Evolutionary conservation across 2,329 filamentous ascomycete genomes (phyloP).

Genomic region (Colletotrichum sp.): DNA sequence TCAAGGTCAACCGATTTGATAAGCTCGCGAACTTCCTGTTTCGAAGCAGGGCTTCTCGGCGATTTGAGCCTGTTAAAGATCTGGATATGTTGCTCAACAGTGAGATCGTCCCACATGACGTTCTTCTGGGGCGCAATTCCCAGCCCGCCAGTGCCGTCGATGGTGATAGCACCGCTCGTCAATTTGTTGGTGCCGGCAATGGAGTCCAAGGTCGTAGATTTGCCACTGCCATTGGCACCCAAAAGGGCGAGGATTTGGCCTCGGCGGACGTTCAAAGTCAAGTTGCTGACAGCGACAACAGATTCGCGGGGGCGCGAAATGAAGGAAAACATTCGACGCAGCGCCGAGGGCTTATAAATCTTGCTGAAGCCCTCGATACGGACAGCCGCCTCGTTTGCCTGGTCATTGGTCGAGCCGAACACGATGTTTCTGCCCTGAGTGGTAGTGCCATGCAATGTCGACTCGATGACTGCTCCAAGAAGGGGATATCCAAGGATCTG

Average conservation of each 20-base stretch:
- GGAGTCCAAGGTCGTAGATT: conserved; percentile 86
- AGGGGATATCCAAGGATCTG: conserved; percentile 82
- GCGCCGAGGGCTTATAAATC: conserved; percentile 70
- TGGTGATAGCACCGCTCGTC: conserved; percentile 75
- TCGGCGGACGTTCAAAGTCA: conserved; percentile 72
- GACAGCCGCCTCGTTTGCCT: conserved; percentile 59
- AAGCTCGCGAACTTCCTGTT: conserved; percentile 64
- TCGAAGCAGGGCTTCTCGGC: conserved; percentile 56
- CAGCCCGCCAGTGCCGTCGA: conserved; percentile 79
- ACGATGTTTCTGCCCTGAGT: conserved; percentile 63
- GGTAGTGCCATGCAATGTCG: conserved; percentile 75
- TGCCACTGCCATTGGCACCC: conserved; percentile 89
- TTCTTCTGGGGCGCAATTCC: conserved; percentile 94
- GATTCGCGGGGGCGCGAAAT: conserved; percentile 58
- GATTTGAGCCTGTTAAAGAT: conserved; percentile 87
- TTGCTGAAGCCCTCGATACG: conserved; percentile 78
- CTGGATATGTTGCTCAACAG: conserved; percentile 80
- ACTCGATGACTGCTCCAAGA: conserved; percentile 76
- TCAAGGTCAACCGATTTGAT: conserved; percentile 75
- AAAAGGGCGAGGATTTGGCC: conserved; percentile 87
- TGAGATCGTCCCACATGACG: conserved; percentile 89
- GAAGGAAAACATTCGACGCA: conserved; percentile 57
- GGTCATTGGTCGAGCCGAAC: conserved; percentile 27
- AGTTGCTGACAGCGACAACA: conserved; percentile 78
- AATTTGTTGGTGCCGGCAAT: conserved; percentile 83